Evolutionary conservation across 2,329 filamentous ascomycete species (phyloP).

Genomic region (Magnaporthiopsis incrustans): DNA sequence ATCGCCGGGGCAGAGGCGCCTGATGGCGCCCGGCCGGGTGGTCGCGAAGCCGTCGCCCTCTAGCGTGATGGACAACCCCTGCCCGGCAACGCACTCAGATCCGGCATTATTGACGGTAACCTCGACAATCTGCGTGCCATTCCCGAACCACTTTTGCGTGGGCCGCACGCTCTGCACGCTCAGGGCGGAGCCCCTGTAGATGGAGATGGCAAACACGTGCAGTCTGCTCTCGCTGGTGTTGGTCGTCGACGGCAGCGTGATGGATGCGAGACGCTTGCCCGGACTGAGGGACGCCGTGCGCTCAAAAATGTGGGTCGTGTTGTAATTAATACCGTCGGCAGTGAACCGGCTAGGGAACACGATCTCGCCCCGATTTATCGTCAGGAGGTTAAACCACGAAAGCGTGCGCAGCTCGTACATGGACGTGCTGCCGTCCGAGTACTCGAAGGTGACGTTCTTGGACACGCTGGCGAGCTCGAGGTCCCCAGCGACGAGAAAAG

Average conservation of each 20-base stretch:
- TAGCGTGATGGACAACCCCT: constrained; percentile 23
- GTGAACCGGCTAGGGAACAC: constrained; percentile 34
- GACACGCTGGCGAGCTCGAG: constrained; percentile 27
- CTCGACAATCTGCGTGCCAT: constrained; percentile 31
- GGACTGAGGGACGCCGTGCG: constrained; percentile 28
- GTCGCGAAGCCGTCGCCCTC: constrained; percentile 31
- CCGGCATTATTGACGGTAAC: constrained; percentile 29
- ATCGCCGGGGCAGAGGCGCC: constrained; percentile 34
- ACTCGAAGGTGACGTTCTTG: constrained; percentile 33
- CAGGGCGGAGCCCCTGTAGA: constrained; percentile 20
- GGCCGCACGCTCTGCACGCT: constrained; percentile 31
- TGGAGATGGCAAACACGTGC: constrained; percentile 34
- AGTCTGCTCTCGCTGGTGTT: constrained; percentile 22
- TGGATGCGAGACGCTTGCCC: constrained; percentile 27
- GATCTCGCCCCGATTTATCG: constrained; percentile 37
- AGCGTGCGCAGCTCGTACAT: constrained; percentile 33
- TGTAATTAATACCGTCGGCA: constrained; percentile 27
- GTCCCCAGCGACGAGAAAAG: constrained; percentile 32
- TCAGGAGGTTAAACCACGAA: constrained; percentile 35
- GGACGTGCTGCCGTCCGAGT: constrained; percentile 31
- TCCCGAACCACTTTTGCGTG: constrained; percentile 32
- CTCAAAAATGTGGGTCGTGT: constrained; percentile 37
- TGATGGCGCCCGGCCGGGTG: constrained; percentile 29
- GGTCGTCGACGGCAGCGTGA: constrained; percentile 31
- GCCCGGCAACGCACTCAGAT: constrained; percentile 24